Percentiles rank a stretch among this genome's conserved stretches.
Evolutionary conservation across 345 rosid species (phyloP).

Genomic region (Aethionema arabicum): DNA sequence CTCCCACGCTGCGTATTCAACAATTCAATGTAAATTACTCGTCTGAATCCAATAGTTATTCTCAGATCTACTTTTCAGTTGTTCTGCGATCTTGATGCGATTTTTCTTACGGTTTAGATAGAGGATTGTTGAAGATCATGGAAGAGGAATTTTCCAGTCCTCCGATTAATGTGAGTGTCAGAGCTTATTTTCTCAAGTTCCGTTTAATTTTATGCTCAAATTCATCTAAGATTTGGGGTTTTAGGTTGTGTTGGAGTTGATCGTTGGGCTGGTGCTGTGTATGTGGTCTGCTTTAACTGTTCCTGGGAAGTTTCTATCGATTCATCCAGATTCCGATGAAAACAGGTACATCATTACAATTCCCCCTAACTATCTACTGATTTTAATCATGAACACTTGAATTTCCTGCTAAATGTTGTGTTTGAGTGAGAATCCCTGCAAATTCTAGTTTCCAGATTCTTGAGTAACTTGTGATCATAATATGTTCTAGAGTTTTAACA

Average conservation of each 20-base stretch:
- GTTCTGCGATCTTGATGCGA: constrained; percentile 5
- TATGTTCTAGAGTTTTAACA: background rate
- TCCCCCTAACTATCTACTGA: background rate
- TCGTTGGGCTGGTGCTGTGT: constrained; percentile 68
- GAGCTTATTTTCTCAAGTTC: background rate
- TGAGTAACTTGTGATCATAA: background rate
- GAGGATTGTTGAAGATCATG: constrained; percentile 85
- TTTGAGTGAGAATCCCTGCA: background rate
- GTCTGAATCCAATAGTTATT: background rate
- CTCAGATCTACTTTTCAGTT: constrained; percentile 10
- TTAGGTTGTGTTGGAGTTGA: constrained; percentile 79
- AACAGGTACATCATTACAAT: constrained; percentile 58
- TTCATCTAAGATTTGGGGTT: constrained; percentile 2
- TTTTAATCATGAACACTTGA: background rate
- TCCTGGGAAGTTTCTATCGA: constrained; percentile 82
- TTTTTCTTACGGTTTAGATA: constrained; percentile 48
- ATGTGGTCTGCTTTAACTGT: constrained; percentile 90
- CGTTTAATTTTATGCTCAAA: background rate
- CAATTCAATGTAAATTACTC: constrained; percentile 64
- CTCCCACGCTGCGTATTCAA: constrained; percentile 88
- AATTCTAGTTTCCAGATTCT: background rate
- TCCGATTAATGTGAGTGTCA: constrained; percentile 56
- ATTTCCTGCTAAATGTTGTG: background rate
- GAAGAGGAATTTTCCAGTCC: constrained; percentile 90
- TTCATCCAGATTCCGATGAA: constrained; percentile 89